phyloP scores from a whole-genome alignment of 441 rosid species.

The Jatropha podagrica region DNA sequence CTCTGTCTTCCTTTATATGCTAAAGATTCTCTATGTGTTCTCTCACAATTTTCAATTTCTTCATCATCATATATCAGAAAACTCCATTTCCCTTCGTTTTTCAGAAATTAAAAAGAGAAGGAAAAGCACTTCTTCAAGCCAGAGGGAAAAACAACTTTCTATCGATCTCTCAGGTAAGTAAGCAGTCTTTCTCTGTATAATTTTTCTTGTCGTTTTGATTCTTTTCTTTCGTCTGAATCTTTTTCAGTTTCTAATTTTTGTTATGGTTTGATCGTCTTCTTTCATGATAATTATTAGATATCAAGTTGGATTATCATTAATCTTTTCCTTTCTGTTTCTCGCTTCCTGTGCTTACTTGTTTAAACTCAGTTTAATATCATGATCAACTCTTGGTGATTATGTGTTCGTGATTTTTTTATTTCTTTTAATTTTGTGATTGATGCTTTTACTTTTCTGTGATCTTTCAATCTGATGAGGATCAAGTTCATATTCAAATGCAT shows the following conservation, averaged over 20 bases:
- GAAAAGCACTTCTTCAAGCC: background rate
- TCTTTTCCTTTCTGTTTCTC: background rate
- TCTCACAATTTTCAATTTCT: conserved; percentile 12
- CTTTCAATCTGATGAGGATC: background rate
- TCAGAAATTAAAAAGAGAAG: conserved; percentile 1
- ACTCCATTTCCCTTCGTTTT: background rate
- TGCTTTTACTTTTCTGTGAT: background rate
- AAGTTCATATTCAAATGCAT: background rate
- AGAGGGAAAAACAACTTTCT: conserved; percentile 17
- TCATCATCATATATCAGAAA: background rate
- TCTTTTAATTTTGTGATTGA: background rate
- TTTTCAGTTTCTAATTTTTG: background rate
- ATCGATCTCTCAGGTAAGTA: conserved; percentile 31
- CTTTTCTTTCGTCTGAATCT: background rate
- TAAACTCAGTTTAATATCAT: background rate
- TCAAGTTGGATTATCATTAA: background rate
- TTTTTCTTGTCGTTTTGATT: background rate
- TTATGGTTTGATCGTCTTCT: background rate
- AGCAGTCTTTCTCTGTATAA: conserved; percentile 20
- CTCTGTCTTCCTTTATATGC: conserved; percentile 24
- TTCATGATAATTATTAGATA: background rate
- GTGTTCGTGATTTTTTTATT: background rate
- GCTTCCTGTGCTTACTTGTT: background rate
- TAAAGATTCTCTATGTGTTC: conserved; percentile 27
- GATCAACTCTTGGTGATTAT: background rate